These are phyloP conservation scores for Exophiala sp. DNA, from an alignment of 2,329 filamentous ascomycete species.

Conservation along the genomic window DNA sequence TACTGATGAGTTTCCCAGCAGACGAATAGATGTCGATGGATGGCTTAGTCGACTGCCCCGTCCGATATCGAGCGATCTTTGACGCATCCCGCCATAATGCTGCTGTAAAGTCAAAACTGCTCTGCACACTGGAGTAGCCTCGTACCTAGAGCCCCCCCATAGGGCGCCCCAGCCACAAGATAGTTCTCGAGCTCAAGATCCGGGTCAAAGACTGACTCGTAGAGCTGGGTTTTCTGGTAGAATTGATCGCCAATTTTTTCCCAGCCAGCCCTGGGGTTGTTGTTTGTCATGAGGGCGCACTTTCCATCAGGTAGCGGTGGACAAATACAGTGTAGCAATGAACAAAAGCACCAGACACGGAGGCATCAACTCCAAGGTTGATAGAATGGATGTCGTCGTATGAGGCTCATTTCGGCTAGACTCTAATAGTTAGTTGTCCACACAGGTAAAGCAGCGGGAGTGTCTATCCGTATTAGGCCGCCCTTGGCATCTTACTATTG, in stretches of 20 bases:
- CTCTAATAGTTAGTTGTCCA: neutral
- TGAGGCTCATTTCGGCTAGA: neutral
- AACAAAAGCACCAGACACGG: neutral
- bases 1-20: constrained; percentile 78
- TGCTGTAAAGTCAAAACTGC: constrained; percentile 35
- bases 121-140: neutral
- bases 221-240: constrained; percentile 91
- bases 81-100: constrained; percentile 83
- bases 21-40: constrained; percentile 93
- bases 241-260: constrained; percentile 87
- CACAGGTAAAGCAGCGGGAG: neutral
- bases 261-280: constrained; percentile 79
- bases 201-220: constrained; percentile 86
- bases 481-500: neutral
- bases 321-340: neutral
- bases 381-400: neutral
- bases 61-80: constrained; percentile 73
- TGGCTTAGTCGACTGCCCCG: constrained; percentile 65
- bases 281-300: constrained; percentile 37
- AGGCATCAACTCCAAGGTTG: neutral
- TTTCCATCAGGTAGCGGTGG: constrained; percentile 6
- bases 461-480: neutral
- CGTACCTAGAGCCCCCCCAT: constrained; percentile 86
- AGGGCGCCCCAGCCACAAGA: constrained; percentile 82
- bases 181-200: constrained; percentile 95